Evolutionary conservation across 768 basidiomycete genomes (phyloP).

Genomic region (Glaciozyma martinii): DNA sequence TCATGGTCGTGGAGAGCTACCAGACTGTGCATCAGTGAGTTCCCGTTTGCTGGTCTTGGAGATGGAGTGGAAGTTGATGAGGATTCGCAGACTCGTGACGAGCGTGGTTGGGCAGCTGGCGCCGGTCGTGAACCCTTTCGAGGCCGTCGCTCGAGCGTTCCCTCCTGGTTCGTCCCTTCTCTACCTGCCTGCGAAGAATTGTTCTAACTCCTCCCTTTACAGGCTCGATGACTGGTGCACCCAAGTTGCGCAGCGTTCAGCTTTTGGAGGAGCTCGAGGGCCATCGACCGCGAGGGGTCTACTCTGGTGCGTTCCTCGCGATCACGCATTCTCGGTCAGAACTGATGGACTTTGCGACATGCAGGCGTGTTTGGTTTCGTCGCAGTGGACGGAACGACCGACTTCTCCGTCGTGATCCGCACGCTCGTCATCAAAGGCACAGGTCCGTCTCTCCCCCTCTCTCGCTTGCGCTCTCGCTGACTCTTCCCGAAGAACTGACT

Average conservation of each 20-base stretch:
- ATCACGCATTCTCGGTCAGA: too few species aligned
- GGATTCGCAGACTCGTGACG: constrained; percentile 56
- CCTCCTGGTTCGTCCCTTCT: constrained; percentile 61
- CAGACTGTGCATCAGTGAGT: constrained; percentile 74
- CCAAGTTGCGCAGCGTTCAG: constrained; percentile 87
- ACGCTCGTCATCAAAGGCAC: constrained; percentile 54
- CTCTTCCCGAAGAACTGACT: constrained; percentile 32
- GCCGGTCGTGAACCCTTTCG: constrained; percentile 53
- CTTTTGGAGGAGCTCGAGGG: constrained; percentile 73
- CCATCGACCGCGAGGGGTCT: constrained; percentile 57
- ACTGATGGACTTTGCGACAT: not conserved
- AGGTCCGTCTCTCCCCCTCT: constrained; percentile 11
- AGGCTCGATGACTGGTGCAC: constrained; percentile 98
- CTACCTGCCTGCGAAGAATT: not conserved
- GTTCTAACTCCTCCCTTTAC: not conserved
- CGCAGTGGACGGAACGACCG: constrained; percentile 75
- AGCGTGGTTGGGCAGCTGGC: constrained; percentile 68
- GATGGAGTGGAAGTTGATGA: not conserved
- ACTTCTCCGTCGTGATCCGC: constrained; percentile 90
- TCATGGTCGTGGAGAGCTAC: constrained; percentile 83
- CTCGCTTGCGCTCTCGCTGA: not conserved
- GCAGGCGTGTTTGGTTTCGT: constrained; percentile 82
- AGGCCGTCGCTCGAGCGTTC: constrained; percentile 65
- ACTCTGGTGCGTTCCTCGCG: constrained; percentile 48
- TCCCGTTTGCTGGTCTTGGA: not conserved